phyloP scores from a whole-genome alignment of 805 yeast genomes.

The Cephaloascus albidus region DNA sequence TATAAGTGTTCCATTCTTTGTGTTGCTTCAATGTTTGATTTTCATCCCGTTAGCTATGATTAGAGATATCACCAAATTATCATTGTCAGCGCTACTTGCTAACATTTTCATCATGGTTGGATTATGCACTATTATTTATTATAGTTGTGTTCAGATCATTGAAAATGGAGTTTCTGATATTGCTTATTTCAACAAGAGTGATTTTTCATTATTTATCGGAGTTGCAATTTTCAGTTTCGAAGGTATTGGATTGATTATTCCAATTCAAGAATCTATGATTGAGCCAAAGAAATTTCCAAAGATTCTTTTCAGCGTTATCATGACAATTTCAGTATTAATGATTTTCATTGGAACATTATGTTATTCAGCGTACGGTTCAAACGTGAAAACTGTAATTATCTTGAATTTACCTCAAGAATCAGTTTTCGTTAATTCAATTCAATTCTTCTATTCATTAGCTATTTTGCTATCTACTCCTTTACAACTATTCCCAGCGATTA shows the following conservation, averaged over 20 bases:
- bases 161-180: constrained; percentile 35
- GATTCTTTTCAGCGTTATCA: constrained; percentile 52
- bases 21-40: constrained; percentile 44
- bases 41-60: constrained; percentile 64
- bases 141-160: constrained; percentile 36
- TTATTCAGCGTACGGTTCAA: constrained; percentile 58
- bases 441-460: constrained; percentile 65
- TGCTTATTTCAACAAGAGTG: constrained; percentile 39
- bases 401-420: constrained; percentile 64
- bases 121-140: constrained; percentile 52
- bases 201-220: constrained; percentile 69
- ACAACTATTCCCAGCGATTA: constrained; percentile 71
- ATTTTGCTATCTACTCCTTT: constrained; percentile 74
- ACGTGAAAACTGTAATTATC: constrained; percentile 58
- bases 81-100: constrained; percentile 64
- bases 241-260: constrained; percentile 76
- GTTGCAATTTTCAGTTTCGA: constrained; percentile 86
- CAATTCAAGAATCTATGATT: constrained; percentile 75
- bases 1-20: constrained; percentile 33
- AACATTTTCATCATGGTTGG: constrained; percentile 63
- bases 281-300: constrained; percentile 65
- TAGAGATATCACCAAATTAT: constrained; percentile 68
- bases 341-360: constrained; percentile 60
- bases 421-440: constrained; percentile 53
- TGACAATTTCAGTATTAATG: constrained; percentile 54